Evolutionary conservation across 2,329 filamentous ascomycete genomes (phyloP).

Genomic region (Apiospora arundinis): DNA sequence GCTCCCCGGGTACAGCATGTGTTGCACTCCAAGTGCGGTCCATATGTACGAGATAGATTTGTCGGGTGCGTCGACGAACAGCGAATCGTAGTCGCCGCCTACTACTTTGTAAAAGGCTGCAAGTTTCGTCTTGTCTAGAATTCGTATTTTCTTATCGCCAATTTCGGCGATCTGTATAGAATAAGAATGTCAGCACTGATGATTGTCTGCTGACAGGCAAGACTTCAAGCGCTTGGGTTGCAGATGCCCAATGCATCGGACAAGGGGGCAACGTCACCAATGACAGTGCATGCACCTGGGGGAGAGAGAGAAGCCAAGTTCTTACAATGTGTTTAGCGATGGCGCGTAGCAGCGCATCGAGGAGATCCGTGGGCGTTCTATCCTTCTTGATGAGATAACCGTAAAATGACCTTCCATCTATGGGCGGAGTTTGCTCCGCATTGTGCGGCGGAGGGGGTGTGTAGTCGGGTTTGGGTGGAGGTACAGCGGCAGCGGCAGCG

Average conservation of each 20-base stretch:
- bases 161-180: slow-evolving; percentile 59
- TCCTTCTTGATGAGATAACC: slow-evolving; percentile 72
- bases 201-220: neutral
- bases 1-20: slow-evolving; percentile 79
- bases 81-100: slow-evolving; percentile 76
- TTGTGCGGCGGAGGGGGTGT: slow-evolving; percentile 25
- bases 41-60: slow-evolving; percentile 89
- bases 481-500: neutral
- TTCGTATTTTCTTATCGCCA: slow-evolving; percentile 59
- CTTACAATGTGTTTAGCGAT: slow-evolving; percentile 76
- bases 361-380: slow-evolving; percentile 70
- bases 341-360: slow-evolving; percentile 72
- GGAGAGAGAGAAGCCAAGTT: slow-evolving; percentile 26
- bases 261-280: neutral
- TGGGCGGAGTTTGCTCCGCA: slow-evolving; percentile 28
- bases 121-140: slow-evolving; percentile 71
- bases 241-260: neutral
- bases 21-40: slow-evolving; percentile 87
- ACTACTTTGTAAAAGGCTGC: slow-evolving; percentile 79
- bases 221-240: neutral
- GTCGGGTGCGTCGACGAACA: slow-evolving; percentile 79
- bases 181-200: slow-evolving; percentile 23
- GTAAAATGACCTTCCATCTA: slow-evolving; percentile 55
- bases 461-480: slow-evolving; percentile 23
- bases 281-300: neutral